These are phyloP conservation scores for Sporothrix pallida DNA, from an alignment of 2,329 filamentous ascomycete genomes.

Conservation along the genomic window DNA sequence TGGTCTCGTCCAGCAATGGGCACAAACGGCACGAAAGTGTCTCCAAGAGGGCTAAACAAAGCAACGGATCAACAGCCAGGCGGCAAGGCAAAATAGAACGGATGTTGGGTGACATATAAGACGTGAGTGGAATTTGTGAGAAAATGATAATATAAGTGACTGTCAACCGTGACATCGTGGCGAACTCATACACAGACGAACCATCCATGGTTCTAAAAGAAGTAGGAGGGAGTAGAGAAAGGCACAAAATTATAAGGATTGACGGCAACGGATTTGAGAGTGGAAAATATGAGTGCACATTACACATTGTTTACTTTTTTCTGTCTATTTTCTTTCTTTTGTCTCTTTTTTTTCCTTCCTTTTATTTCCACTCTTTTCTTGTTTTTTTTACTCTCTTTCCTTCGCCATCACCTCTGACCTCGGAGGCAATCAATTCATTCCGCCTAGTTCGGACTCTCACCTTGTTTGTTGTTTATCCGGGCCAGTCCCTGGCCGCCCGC, in stretches of 20 bases:
- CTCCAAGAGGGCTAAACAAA: constrained; percentile 16
- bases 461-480: constrained; percentile 12
- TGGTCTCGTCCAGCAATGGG: too few relatives aligned
- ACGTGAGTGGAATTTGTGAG: not conserved
- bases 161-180: too few relatives aligned
- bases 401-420: not conserved
- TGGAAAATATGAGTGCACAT: not conserved
- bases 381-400: not conserved
- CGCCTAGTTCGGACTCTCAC: not conserved
- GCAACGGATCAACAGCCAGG: not conserved
- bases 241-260: not conserved
- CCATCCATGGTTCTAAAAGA: too few relatives aligned
- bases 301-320: not conserved
- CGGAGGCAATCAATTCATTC: not conserved
- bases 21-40: constrained; percentile 20
- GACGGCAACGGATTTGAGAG: too few relatives aligned
- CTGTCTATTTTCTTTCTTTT: not conserved
- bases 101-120: not conserved
- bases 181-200: too few relatives aligned
- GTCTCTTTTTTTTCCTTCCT: not conserved
- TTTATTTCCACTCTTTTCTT: not conserved
- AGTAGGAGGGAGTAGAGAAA: not conserved
- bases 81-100: constrained; percentile 22
- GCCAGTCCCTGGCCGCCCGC: not conserved
- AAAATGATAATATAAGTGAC: not conserved